Base-by-base conservation (phyloP, 2,329 filamentous ascomycete species). In the Sporothrix sp. region DNA sequence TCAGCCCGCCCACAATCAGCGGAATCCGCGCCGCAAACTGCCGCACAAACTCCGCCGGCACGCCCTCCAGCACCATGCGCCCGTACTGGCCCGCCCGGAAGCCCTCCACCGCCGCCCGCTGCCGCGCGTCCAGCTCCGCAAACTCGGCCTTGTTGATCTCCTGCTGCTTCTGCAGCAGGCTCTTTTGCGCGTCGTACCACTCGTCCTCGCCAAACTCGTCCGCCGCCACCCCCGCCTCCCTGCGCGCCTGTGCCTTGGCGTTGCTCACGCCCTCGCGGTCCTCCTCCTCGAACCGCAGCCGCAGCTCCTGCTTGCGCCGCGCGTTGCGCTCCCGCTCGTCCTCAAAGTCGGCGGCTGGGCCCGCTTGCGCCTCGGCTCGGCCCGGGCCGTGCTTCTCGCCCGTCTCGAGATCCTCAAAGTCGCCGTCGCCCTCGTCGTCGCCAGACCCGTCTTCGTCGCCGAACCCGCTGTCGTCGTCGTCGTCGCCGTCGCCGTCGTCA, bases 101-200 rank as follows among this genome's bases (percentile, higher is more conserved):
- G 11, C 93, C 93, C 69, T 97, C 91, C 14, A 95, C 88, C 8
- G 85, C 81, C 2, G 84, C 76, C 48, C 93, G 81, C 54, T 94
- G 90, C 38, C 78, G 73, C 56, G 93, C 85, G 63, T 98, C 93
- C 2, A 98, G 78, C 50, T 80, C 79, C 59, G 90, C 87, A 57
- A 94, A 95, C 63, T 97, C 94, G 52, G 87, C 81, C 62, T 89
- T 88, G 70, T 98, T 98, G 78, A 98, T 96, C 61, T 94, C 87
- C 56, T 93, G 78, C 66, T 98, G 93, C 69, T 95, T 96, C 68
- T 96, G 87, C 53, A 98, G 82, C 65, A 85, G 78, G 28, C 93
- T 87, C 70, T 98, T 98, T 64, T 98, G 93, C 25, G 86, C 81
- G 63, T 97, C 93, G 64, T 98, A 98, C 94, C 94, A 98, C 51